Evolutionary conservation across 768 basidiomycete species (phyloP), one percentile per base, ranked within the genome.

Genomic region (Russula ochroleuca): DNA sequence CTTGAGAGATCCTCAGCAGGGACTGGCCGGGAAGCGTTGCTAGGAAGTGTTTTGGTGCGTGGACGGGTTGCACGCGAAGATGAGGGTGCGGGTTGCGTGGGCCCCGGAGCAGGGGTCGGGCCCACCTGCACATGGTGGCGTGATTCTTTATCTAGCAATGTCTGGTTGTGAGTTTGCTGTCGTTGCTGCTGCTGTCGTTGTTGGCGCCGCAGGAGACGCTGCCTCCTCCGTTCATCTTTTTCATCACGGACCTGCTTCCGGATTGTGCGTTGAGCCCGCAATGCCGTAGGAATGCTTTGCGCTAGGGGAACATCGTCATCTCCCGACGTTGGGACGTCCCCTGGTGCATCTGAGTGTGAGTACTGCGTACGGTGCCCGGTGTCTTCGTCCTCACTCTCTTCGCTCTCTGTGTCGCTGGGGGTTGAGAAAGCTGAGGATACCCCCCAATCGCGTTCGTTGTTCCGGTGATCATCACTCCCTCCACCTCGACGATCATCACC

Each of bases 301-400:
- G 92, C 94, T 17, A 96, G 80, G 1, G 94, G 94, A 1, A 93
- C 78, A 68, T 96, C 88, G 71, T 96, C 93, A 59, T 90, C 69
- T 2, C 41, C 61, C 1, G 65, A 67, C 9, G 59, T 40, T 21
- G 51, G 23, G 28, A 25, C 25, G 28, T 56, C 60, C 35, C 45
- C 47, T 55, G 50, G 69, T 54, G 70, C 66, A 37, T 43, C 5
- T 21, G 57, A 41, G 15, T 15, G 58, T 55, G 58, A 56, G 7
- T 17, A 45, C 38, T 33, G 58, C 10, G 57, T 33, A 15, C 38
- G 25, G 17, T 49, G 63, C 43, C 63, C 45, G 53, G 47, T 35
- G 37, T 15, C 77, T 70, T 73, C 77, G 14, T 76, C 75, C 5
- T 79, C 79, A 49, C 80, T 79, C 9, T 80, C 82, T 23, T 79